Evolutionary conservation across 169 alveolate genomes (phyloP).

Genomic region (Babesia ovis): DNA sequence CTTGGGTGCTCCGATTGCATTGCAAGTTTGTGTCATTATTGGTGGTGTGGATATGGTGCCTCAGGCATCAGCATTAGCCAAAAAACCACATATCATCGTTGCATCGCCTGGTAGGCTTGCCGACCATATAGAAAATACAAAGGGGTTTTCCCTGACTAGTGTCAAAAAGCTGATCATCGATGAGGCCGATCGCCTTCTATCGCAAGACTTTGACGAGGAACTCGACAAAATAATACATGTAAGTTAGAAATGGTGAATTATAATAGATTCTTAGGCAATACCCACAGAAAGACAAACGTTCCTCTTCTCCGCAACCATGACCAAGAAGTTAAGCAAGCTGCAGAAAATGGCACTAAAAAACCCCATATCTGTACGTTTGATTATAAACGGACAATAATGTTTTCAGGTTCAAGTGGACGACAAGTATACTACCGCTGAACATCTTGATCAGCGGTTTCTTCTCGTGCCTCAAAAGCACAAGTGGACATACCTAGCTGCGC

Average conservation of each 20-base stretch:
- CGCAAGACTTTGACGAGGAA: conserved; percentile 96
- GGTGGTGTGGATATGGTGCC: conserved; percentile 98
- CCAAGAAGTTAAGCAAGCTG: conserved; percentile 94
- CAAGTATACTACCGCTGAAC: conserved; percentile 91
- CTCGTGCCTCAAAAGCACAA: conserved; percentile 93
- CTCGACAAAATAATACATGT: conserved; percentile 91
- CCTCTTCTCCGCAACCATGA: conserved; percentile 99
- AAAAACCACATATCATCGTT: conserved; percentile 95
- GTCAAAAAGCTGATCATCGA: conserved; percentile 91
- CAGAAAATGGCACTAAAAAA: conserved; percentile 94
- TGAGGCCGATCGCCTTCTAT: conserved; percentile 95
- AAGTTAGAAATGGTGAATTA: not conserved
- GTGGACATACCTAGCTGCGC: conserved; percentile 85
- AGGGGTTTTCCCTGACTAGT: conserved; percentile 92
- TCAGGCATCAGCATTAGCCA: conserved; percentile 92
- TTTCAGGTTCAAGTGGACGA: conserved; percentile 69
- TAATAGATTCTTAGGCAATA: conserved; percentile 21
- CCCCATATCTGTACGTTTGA: conserved; percentile 83
- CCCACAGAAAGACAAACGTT: conserved; percentile 94
- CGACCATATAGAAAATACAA: conserved; percentile 97
- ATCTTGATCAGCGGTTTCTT: conserved; percentile 88
- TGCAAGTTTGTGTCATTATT: conserved; percentile 91
- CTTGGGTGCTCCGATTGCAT: conserved; percentile 88
- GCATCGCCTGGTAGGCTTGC: conserved; percentile 99
- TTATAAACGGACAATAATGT: not conserved